These are phyloP conservation scores for Tetrahymena malaccensis DNA, from an alignment of 73 alveolate species.

Conservation along the genomic window DNA sequence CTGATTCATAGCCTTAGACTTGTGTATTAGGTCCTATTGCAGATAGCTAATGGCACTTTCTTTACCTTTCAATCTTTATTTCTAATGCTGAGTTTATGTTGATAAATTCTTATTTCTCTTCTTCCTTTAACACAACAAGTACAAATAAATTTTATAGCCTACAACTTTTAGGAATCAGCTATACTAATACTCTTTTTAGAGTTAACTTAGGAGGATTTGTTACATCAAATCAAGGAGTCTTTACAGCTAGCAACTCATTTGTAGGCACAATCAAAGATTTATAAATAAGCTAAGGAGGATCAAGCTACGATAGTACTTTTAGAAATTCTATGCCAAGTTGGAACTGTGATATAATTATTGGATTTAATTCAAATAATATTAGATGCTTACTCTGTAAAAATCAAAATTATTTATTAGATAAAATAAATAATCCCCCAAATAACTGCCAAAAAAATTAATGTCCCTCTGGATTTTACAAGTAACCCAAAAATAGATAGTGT, in stretches of 20 bases:
- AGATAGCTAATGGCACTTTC: background rate
- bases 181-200: background rate
- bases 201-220: background rate
- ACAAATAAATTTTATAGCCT: background rate
- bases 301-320: background rate
- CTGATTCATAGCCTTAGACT: background rate
- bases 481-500: background rate
- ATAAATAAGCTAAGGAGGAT: background rate
- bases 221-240: background rate
- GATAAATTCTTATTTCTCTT: background rate
- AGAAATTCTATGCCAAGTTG: background rate
- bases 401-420: background rate
- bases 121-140: background rate
- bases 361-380: background rate
- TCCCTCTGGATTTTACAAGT: background rate
- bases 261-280: background rate
- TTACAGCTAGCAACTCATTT: background rate
- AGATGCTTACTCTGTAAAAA: background rate
- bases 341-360: background rate
- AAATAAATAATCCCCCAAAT: background rate
- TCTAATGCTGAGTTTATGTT: background rate
- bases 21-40: background rate
- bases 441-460: background rate
- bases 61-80: background rate
- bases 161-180: background rate